A percentile compares a stretch with the other conserved stretches of the same genome.
Conservation (phyloP, 352 stramenopile species). For the Phytophthora idaei region DNA sequence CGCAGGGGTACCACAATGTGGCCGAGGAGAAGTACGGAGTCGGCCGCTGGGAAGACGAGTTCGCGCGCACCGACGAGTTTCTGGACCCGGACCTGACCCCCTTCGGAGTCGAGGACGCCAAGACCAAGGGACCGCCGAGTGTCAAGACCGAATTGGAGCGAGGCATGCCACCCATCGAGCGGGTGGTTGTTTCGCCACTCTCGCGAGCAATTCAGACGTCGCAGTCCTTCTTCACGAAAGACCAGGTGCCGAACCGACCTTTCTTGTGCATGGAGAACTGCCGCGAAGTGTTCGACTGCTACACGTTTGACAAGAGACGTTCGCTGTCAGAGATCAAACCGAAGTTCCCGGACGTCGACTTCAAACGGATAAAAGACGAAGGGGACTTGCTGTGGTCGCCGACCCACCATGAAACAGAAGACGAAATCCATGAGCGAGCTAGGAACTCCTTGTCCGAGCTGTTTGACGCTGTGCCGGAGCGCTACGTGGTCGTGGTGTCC, state of each 20-base stretch:
- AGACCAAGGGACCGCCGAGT: constrained; percentile 40
- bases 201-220: constrained; percentile 73
- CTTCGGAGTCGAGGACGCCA: constrained; percentile 56
- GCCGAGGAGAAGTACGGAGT: constrained; percentile 55
- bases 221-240: constrained; percentile 51
- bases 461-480: constrained; percentile 51
- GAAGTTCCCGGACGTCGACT: constrained; percentile 70
- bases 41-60: constrained; percentile 58
- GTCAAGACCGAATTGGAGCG: constrained; percentile 42
- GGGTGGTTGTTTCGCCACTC: constrained; percentile 72
- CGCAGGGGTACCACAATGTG: constrained; percentile 67
- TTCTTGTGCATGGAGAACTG: constrained; percentile 66
- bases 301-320: constrained; percentile 72
- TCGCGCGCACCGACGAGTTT: constrained; percentile 58
- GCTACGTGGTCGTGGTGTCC: constrained; percentile 61
- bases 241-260: constrained; percentile 35
- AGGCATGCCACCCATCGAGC: constrained; percentile 69
- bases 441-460: constrained; percentile 52
- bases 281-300: constrained; percentile 66
- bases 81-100: constrained; percentile 65
- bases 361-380: constrained; percentile 53
- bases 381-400: constrained; percentile 60
- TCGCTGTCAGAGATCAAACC: constrained; percentile 43
- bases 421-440: constrained; percentile 58
- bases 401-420: constrained; percentile 59